Evolutionary conservation across 805 yeast genomes (phyloP).

Genomic region (Saccharomycopsis microspora): DNA sequence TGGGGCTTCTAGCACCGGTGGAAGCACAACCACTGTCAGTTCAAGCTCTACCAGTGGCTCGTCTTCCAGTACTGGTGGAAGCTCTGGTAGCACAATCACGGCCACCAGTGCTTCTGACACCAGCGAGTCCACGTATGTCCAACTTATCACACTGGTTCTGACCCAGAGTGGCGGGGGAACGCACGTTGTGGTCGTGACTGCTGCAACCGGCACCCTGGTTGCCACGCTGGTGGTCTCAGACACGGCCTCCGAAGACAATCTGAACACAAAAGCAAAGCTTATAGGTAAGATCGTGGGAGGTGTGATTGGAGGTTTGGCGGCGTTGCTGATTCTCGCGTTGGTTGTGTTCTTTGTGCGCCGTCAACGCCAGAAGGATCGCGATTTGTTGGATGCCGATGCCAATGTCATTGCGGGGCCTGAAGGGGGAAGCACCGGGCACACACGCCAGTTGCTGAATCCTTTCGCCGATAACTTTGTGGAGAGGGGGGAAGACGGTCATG

Average conservation of each 20-base stretch:
- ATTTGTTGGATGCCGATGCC: slow-evolving; percentile 17
- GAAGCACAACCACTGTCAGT: neutral
- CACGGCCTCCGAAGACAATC: slow-evolving; percentile 1
- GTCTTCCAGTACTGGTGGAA: neutral
- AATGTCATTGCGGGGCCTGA: slow-evolving; percentile 14
- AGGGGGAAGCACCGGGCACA: slow-evolving; percentile 6
- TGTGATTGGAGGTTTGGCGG: slow-evolving; percentile 16
- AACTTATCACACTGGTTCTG: slow-evolving; percentile 8
- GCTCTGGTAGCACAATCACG: neutral
- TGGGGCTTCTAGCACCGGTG: neutral
- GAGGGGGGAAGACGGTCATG: neutral
- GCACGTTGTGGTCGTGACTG: slow-evolving; percentile 11
- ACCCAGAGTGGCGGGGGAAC: slow-evolving; percentile 16
- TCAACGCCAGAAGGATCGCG: slow-evolving; percentile 16
- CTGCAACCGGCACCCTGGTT: slow-evolving; percentile 10
- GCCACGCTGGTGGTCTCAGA: slow-evolving; percentile 14
- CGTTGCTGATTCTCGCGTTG: slow-evolving; percentile 12
- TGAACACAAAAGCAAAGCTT: slow-evolving; percentile 10
- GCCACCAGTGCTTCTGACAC: slow-evolving; percentile 1
- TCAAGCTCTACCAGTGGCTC: neutral
- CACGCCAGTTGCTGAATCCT: slow-evolving; percentile 14
- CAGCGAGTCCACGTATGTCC: slow-evolving; percentile 10
- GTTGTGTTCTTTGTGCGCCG: slow-evolving; percentile 15
- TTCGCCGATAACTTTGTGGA: slow-evolving; percentile 16
- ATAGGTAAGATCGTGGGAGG: slow-evolving; percentile 18